Percentiles rank a stretch among this genome's conserved stretches.
phyloP scores from a whole-genome alignment of 345 rosid species.

The Garcia nutans region DNA sequence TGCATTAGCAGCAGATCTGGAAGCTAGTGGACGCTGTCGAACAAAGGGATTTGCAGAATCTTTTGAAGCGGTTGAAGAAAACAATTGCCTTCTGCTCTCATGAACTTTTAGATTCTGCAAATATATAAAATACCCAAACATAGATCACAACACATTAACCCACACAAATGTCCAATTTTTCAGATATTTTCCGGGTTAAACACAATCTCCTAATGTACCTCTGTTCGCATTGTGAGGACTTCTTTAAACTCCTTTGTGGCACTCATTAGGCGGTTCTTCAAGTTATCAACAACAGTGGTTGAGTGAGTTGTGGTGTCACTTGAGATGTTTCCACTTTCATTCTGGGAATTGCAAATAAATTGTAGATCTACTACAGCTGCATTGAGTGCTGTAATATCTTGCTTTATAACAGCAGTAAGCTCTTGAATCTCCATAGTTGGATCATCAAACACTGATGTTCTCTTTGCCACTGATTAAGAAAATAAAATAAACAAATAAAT shows the following conservation, averaged over 20 bases:
- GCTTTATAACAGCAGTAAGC: conserved; percentile 68
- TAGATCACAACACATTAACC: not conserved
- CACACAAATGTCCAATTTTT: not conserved
- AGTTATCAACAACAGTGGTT: conserved; percentile 71
- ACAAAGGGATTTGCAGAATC: conserved; percentile 70
- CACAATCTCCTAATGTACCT: conserved; percentile 38
- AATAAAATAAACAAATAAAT: not conserved
- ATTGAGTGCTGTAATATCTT: conserved; percentile 78
- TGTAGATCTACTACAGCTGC: conserved; percentile 77
- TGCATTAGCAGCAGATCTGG: conserved; percentile 47
- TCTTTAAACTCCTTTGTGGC: conserved; percentile 84
- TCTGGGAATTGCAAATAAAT: conserved; percentile 57
- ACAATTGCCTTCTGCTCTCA: conserved; percentile 73
- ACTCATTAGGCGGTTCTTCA: conserved; percentile 77
- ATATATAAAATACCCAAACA: conserved; percentile 8
- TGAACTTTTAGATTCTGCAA: conserved; percentile 73
- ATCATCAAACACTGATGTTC: conserved; percentile 83
- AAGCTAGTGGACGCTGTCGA: conserved; percentile 75
- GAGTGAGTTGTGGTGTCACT: conserved; percentile 70
- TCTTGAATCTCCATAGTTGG: conserved; percentile 85
- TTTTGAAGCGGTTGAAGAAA: conserved; percentile 67
- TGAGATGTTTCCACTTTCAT: conserved; percentile 52
- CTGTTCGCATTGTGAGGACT: conserved; percentile 80
- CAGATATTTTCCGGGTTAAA: not conserved
- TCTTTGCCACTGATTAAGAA: conserved; percentile 63